Conservation (phyloP, 2,329 filamentous ascomycete genomes). For the Westerdykella sp. region DNA sequence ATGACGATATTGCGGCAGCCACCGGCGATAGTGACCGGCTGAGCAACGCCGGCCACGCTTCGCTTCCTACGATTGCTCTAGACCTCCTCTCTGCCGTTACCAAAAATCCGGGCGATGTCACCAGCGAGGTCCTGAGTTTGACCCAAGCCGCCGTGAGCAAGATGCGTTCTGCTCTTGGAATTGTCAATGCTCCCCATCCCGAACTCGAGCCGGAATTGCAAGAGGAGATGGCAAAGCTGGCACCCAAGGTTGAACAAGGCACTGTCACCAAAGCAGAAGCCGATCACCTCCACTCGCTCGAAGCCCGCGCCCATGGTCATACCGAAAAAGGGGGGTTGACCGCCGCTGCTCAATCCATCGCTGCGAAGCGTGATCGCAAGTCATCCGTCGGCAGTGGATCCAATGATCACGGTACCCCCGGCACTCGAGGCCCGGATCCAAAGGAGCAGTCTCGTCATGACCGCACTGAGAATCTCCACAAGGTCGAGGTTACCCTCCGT, state of each 20-base stretch:
- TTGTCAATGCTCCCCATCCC: constrained; percentile 20
- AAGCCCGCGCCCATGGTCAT: constrained; percentile 33
- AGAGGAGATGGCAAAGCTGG: constrained; percentile 26
- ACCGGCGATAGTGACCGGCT: constrained; percentile 6
- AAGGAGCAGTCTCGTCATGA: constrained; percentile 26
- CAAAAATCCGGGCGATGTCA: constrained; percentile 18
- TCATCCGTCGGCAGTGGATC: constrained; percentile 8
- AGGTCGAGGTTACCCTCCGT: constrained; percentile 22
- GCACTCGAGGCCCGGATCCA: constrained; percentile 11
- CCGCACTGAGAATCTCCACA: constrained; percentile 27
- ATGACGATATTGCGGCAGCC: constrained; percentile 12
- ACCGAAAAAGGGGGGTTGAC: constrained; percentile 34
- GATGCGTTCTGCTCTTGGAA: constrained; percentile 26
- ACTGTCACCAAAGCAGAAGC: constrained; percentile 38
- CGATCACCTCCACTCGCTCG: constrained; percentile 38
- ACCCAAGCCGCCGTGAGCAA: constrained; percentile 25
- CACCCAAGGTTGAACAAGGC: constrained; percentile 27
- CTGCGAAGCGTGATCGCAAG: constrained; percentile 23
- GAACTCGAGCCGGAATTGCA: constrained; percentile 24
- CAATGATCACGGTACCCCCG: neutral
- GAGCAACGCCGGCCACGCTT: constrained; percentile 12
- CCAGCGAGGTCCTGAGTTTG: constrained; percentile 19
- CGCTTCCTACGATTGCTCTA: constrained; percentile 20
- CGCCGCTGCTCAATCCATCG: constrained; percentile 37
- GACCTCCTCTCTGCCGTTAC: constrained; percentile 24